A percentile compares a stretch with the other conserved stretches of the same genome.
Evolutionary conservation across 78 protist genomes (phyloP).

Genomic region (Diacronema lutheri): DNA sequence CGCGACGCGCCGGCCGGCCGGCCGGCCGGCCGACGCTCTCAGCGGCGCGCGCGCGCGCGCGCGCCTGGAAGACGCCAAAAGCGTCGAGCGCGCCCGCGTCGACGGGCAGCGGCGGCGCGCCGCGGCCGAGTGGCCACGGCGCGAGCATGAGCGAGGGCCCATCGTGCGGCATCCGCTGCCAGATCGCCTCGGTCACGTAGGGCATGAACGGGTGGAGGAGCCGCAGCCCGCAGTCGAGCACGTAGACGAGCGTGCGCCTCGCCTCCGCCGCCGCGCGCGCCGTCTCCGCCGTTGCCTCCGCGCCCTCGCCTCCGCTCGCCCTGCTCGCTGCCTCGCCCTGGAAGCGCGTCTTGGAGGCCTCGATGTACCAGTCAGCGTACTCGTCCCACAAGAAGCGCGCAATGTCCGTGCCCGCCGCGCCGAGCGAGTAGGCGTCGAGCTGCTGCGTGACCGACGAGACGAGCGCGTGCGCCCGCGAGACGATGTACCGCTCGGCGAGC

Average conservation of each 20-base stretch:
- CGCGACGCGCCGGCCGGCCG: too few relatives aligned
- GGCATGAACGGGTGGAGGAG: constrained; percentile 97
- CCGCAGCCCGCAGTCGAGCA: constrained; percentile 71
- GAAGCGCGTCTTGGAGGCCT: too few relatives aligned
- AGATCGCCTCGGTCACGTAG: constrained; percentile 82
- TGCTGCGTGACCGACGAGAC: neutral
- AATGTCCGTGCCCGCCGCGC: neutral
- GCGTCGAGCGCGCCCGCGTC: neutral
- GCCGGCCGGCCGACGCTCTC: neutral
- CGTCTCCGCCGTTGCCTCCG: too few relatives aligned
- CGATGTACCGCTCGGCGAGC: constrained; percentile 18
- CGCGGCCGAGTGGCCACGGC: neutral
- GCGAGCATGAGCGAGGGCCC: neutral
- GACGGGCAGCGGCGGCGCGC: neutral
- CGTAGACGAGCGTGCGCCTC: neutral
- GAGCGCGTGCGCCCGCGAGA: constrained; percentile 20
- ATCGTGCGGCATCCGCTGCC: constrained; percentile 1
- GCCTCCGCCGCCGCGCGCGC: too few relatives aligned
- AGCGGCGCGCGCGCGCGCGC: neutral
- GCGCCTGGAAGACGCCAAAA: neutral
- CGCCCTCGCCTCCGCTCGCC: too few relatives aligned
- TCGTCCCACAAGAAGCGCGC: constrained; percentile 27
- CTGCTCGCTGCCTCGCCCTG: too few relatives aligned
- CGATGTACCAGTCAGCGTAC: constrained; percentile 34
- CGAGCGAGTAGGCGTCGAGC: neutral